Base-by-base conservation (phyloP, 2,329 filamentous ascomycete genomes). In the Fusarium secorum region DNA sequence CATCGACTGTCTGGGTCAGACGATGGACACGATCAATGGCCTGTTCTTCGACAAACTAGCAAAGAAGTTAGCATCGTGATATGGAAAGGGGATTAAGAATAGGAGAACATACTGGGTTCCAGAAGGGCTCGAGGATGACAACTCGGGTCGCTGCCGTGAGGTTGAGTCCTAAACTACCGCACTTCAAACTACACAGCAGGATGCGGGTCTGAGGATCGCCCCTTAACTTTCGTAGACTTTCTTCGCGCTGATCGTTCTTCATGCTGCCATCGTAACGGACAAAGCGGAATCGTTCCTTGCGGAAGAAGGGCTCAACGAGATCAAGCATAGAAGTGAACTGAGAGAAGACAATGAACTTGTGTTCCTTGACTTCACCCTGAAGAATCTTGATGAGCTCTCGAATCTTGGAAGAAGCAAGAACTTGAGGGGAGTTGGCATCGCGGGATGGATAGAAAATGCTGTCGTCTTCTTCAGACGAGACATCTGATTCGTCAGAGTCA, bases 291-390 rank as follows among this genome's bases (percentile, higher is more conserved):
- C 90, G 89, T 18, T 91, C 90, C 52, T 89, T 87, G 48, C 87
- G 86, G 65, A 99, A 85, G 81, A 98, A 98, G 4, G 96, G 96
- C 79, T 98, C 94, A 69, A 99, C 90, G 32, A 98, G 90, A 82
- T 98, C 93, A 48, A 99, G 89, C 96, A 99, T 99, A 1, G 94
- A 96, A 1, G 96, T 99, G 82, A 99, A 99, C 76, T 98, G 94
- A 3, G 94, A 97, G 82, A 99, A 99, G 70, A 99, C 94, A 76
- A 99, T 99, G 78, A 97, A 97, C 79, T 99, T 99, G 86, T 97
- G 93, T 65, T 94, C 86, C 4, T 86, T 84, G 0, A 90, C 90
- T 80, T 99, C 96, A 46, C 89, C 89, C 70, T 90, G 88, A 13
- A 99, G 88, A 55, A 99, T 93, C 66, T 89, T 86, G 77, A 97